A percentile compares a stretch with the other conserved stretches of the same genome.
Conservation (phyloP, 2,329 filamentous ascomycete species). For the Fusarium sp. region DNA sequence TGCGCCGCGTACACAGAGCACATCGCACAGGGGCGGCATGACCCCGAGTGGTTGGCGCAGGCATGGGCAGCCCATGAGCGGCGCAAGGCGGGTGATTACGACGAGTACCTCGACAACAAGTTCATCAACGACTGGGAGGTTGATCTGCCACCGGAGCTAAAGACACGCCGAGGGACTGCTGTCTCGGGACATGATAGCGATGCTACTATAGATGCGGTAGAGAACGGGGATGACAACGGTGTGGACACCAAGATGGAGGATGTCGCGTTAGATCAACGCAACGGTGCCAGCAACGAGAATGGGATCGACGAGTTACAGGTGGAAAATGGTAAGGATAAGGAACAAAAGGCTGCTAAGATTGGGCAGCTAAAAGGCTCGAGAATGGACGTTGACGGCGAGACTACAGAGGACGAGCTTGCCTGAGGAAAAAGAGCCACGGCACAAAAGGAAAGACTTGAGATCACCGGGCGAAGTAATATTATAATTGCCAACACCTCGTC, state of each 20-base stretch:
- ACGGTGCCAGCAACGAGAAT: neutral
- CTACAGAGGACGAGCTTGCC: slow-evolving; percentile 13
- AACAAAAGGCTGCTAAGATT: neutral
- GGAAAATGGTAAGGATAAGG: neutral
- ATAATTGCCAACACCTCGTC: neutral
- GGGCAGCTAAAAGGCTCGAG: slow-evolving; percentile 1
- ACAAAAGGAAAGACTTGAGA: neutral
- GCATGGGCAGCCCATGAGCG: slow-evolving; percentile 64
- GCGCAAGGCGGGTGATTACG: slow-evolving; percentile 62
- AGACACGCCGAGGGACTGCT: slow-evolving; percentile 21
- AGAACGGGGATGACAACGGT: neutral
- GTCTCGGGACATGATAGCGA: slow-evolving; percentile 10
- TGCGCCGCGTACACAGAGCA: slow-evolving; percentile 60
- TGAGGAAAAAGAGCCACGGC: neutral
- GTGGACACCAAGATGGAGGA: slow-evolving; percentile 8
- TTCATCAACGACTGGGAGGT: slow-evolving; percentile 63
- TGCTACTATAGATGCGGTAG: slow-evolving; percentile 22
- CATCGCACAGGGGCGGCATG: slow-evolving; percentile 61
- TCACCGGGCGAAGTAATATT: neutral
- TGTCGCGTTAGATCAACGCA: neutral
- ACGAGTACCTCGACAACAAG: slow-evolving; percentile 57
- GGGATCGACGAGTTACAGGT: slow-evolving; percentile 4
- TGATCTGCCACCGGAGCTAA: slow-evolving; percentile 52
- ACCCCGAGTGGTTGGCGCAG: slow-evolving; percentile 63
- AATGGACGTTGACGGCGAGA: slow-evolving; percentile 29